phyloP scores from a whole-genome alignment of 1,284 basidiomycete species.

The Tausonia pullulans region DNA sequence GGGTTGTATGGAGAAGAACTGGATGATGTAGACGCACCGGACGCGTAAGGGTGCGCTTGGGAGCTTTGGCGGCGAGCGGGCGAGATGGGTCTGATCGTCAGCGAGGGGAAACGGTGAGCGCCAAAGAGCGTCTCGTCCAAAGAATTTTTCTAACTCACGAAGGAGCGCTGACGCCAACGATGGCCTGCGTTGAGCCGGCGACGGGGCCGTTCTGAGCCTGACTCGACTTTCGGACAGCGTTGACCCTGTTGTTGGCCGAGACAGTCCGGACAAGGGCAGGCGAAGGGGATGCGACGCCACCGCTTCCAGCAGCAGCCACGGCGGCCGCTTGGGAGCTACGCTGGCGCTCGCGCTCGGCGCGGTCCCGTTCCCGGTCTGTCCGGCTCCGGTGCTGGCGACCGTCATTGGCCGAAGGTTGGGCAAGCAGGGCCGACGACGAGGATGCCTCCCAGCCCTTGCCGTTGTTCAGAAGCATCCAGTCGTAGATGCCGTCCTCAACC shows the following conservation, averaged over 20 bases:
- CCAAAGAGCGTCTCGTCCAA: not conserved
- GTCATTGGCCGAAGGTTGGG: constrained; percentile 27
- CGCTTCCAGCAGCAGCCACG: not conserved
- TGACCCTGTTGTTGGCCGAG: constrained; percentile 16
- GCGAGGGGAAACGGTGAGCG: not conserved
- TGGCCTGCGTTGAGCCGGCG: constrained; percentile 21
- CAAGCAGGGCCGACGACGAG: constrained; percentile 31
- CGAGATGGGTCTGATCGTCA: not conserved
- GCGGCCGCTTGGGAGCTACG: constrained; percentile 29
- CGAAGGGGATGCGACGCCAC: not conserved
- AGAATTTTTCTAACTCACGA: constrained; percentile 23
- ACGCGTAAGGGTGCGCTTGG: constrained; percentile 11
- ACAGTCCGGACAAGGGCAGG: constrained; percentile 20
- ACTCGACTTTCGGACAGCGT: constrained; percentile 15
- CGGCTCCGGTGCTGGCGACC: constrained; percentile 32
- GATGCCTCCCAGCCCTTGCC: constrained; percentile 92
- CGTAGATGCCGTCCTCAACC: constrained; percentile 75
- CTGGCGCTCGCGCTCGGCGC: constrained; percentile 37
- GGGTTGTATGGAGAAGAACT: not conserved
- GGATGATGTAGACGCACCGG: constrained; percentile 1
- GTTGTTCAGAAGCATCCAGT: constrained; percentile 80
- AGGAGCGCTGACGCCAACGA: constrained; percentile 22
- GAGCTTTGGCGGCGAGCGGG: constrained; percentile 1
- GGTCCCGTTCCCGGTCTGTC: constrained; percentile 32
- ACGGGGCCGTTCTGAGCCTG: constrained; percentile 20